Conservation (phyloP, 2,329 filamentous ascomycete species). For the Aspergillus tubingensis region DNA sequence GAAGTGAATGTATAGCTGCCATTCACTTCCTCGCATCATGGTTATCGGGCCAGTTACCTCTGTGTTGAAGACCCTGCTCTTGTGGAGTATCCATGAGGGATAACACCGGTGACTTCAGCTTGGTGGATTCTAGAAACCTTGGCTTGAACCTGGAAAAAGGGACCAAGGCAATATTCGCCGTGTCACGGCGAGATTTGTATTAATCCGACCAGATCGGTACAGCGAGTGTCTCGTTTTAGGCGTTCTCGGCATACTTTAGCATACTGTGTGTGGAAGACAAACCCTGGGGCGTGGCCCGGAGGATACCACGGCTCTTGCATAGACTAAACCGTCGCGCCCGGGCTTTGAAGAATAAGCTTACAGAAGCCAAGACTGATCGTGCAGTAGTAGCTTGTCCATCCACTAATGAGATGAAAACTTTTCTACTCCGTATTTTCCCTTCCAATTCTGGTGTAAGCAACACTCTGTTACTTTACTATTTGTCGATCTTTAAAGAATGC, state of each 20-base stretch:
- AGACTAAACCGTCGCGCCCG: not conserved
- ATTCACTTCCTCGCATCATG: not conserved
- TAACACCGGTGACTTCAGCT: not conserved
- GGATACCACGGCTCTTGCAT: not conserved
- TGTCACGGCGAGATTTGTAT: not conserved
- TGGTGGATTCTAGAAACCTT: not conserved
- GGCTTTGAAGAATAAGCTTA: not conserved
- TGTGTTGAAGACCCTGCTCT: not conserved
- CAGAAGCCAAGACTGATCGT: not conserved
- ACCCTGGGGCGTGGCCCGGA: not conserved
- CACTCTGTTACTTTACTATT: not conserved
- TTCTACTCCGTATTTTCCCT: no score
- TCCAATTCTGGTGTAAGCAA: no score
- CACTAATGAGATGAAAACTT: not conserved
- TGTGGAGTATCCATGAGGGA: not conserved
- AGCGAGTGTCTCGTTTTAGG: no score
- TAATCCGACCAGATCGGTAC: not conserved
- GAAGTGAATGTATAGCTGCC: not conserved
- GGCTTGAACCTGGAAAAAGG: not conserved
- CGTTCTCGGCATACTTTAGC: not conserved
- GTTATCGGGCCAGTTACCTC: not conserved
- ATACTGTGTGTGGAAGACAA: not conserved
- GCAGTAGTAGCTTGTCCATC: not conserved
- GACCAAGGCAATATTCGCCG: not conserved
- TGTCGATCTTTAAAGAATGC: not conserved